These are phyloP conservation scores for Cucurbita ficifolia DNA, from an alignment of 306 rosid genomes.

Conservation along the genomic window DNA sequence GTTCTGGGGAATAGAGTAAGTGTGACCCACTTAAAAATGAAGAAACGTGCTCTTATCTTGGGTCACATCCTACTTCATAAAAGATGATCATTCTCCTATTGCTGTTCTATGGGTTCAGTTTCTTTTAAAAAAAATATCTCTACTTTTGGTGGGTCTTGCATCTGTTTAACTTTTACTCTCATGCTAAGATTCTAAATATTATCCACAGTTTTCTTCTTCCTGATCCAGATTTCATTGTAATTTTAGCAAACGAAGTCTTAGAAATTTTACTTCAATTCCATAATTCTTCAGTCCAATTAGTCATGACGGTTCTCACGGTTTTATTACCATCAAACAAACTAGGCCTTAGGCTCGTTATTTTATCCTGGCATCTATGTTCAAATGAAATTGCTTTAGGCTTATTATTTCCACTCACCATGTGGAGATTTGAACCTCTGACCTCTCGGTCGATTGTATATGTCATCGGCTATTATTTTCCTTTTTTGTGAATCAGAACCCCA, in stretches of 20 bases:
- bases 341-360: background rate
- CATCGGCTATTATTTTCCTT: background rate
- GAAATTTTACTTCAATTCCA: background rate
- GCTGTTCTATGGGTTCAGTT: background rate
- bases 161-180: background rate
- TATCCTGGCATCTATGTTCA: background rate
- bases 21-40: background rate
- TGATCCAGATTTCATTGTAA: background rate
- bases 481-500: background rate
- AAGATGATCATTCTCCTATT: background rate
- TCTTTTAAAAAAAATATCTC: background rate
- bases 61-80: background rate
- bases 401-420: background rate
- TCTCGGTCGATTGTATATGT: background rate
- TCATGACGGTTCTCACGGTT: background rate
- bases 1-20: background rate
- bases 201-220: background rate
- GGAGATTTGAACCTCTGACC: background rate
- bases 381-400: background rate
- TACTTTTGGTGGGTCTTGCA: background rate
- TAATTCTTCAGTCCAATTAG: background rate
- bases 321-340: background rate
- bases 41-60: background rate
- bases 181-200: background rate
- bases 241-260: background rate